phyloP scores from a whole-genome alignment of 2,329 filamentous ascomycete genomes.

The Nemania diffusa region DNA sequence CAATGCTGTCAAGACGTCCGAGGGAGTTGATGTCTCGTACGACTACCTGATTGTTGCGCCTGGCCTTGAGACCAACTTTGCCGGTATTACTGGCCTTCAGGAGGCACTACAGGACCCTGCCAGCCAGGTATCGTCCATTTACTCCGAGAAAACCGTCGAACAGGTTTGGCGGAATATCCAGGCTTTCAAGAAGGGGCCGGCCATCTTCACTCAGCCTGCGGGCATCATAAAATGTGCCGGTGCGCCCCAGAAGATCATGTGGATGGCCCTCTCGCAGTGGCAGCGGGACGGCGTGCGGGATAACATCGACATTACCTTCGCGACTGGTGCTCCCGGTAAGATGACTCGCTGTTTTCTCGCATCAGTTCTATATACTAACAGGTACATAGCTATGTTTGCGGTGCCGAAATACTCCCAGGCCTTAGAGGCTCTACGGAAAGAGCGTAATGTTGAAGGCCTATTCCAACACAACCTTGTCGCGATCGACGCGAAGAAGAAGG shows the following conservation, averaged over 20 bases:
- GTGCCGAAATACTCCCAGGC: conserved; percentile 53
- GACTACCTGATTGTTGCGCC: conserved; percentile 53
- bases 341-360: background rate
- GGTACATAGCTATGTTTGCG: conserved; percentile 50
- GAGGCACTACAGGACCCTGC: conserved; percentile 49
- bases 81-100: conserved; percentile 49
- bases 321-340: conserved; percentile 49
- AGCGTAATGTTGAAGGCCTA: conserved; percentile 52
- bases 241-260: conserved; percentile 54
- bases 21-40: conserved; percentile 52
- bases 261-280: conserved; percentile 55
- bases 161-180: conserved; percentile 52
- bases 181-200: conserved; percentile 50
- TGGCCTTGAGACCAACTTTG: conserved; percentile 52
- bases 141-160: conserved; percentile 51
- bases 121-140: conserved; percentile 53
- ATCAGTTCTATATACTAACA: conserved; percentile 27
- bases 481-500: conserved; percentile 50
- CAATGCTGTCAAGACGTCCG: conserved; percentile 50
- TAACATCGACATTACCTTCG: conserved; percentile 50
- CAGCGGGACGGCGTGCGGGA: conserved; percentile 49
- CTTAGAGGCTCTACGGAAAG: conserved; percentile 49
- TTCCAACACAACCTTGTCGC: conserved; percentile 54
- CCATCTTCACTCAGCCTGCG: conserved; percentile 54
- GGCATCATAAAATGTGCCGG: conserved; percentile 55